Base-by-base conservation (phyloP, 352 stramenopile genomes). In the Phytophthora idaei region DNA sequence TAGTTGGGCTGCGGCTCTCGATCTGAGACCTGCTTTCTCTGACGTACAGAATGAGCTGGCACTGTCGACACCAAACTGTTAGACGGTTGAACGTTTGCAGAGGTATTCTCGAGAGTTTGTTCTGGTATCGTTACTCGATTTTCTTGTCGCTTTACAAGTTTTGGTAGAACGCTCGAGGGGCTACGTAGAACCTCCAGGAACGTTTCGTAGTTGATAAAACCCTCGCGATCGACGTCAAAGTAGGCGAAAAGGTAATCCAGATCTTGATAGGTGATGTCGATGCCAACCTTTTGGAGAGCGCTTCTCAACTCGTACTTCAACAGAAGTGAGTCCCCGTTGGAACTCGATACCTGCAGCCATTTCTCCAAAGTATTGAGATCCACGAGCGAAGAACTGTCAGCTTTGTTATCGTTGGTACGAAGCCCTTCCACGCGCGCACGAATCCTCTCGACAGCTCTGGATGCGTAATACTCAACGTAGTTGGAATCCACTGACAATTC, bases 141-240 rank as follows among this genome's bases (percentile, higher is more conserved):
- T 47, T 57, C 48, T 39, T 36, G 56, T 2, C 3, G 44, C 3
- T 44, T 47, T 12, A 25, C 1, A 5, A 61, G n/a, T 21, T 61
- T 66, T 64, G 64, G 61, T 48, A 78, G 48, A 15, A 21, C 27
- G 12, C 44, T 58, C 8, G 47, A 56, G 12, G 39, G 28, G 6
- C 74, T 80, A n/a, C 81, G 73, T 42, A 90, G 75, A 10, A 67
- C 75, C 2, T 79, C 51, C 4, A 97, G 56, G 48, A 97, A 94
- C 47, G 90, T 71, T 34, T 95, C 81, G 51, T 69, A 90, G 67
- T 81, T 84, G 47, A 97, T 83, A 17, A 74, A 83, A 9, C 89
- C 87, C 27, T 67, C 78, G 15, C 74, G 69, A 51, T 94, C 80
- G 0, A 64, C 53, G 61, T 95, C 86, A 46, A 94, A 90, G 57